Evolutionary conservation across 805 yeast genomes (phyloP), one percentile per base, ranked within the genome.

Genomic region (Candida nanaspora): DNA sequence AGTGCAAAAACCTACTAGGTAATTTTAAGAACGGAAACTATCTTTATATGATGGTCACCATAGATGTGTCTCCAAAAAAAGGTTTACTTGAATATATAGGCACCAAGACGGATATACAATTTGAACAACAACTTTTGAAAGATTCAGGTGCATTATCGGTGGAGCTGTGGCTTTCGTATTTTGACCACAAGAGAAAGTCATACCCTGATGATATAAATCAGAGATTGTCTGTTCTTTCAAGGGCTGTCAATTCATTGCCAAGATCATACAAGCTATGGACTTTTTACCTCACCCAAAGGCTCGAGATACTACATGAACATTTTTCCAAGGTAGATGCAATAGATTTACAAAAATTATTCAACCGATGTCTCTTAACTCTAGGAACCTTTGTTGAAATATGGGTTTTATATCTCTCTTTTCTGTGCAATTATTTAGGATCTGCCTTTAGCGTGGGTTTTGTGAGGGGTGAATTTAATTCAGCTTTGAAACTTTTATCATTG

Each of bases 221-320:
- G 4, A 8, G 22, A 11, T 3, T 31, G 7, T 31, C 9, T 41
- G 63, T 82, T 2, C 52, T 72, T 40, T 71, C 68, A 42, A 56
- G 93, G 52, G 80, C 84, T 0, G 68, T 74, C 14, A 46, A 49
- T 8, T 50, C 56, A 10, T 50, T 76, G 13, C 66, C 64, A 7
- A 54, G 72, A 38, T 72, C 78, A 3, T 69, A 69, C 45, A 70
- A 74, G 46, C 51, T 82, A 20, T 82, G 87, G 87, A 57, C 60
- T 41, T 33, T 56, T 9, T 78, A 76, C 47, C 46, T 78, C 20
- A 68, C 68, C 19, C 46, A 71, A 21, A 55, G 80, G 21, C 45
- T 65, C 0, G 56, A 54, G 2, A 10, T 21, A 25, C 2, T 18
- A 42, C 18, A 13, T 46, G 13, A 35, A 43, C 9, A 25, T 21